Evolutionary conservation across 805 yeast species (phyloP).

Genomic region (Cephaloascus albidus): DNA sequence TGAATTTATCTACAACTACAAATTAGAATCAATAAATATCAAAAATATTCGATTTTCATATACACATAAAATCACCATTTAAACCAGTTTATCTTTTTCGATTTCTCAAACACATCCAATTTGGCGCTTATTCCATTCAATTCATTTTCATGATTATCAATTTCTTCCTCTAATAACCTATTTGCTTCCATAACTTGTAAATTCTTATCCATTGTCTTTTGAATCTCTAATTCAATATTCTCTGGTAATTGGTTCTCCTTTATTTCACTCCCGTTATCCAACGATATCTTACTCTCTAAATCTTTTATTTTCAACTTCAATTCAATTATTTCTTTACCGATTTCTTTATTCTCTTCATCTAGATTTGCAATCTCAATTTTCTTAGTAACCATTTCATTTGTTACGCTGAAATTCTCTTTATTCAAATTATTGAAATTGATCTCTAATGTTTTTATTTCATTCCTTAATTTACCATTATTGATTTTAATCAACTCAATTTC

Average conservation of each 20-base stretch:
- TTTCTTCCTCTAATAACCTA: constrained; percentile 43
- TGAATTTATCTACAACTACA: no score
- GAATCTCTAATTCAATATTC: constrained; percentile 39
- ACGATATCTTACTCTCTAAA: constrained; percentile 21
- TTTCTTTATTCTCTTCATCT: constrained; percentile 61
- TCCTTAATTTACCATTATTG: constrained; percentile 63
- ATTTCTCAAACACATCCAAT: constrained; percentile 16
- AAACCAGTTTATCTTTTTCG: not conserved
- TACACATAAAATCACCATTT: no score
- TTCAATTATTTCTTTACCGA: constrained; percentile 37
- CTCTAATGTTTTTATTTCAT: constrained; percentile 67
- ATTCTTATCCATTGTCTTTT: constrained; percentile 51
- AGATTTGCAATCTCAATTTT: constrained; percentile 69
- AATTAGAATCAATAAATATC: no score
- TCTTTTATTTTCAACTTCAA: constrained; percentile 30
- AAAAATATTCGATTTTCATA: no score
- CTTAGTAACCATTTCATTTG: constrained; percentile 78
- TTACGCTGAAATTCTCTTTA: constrained; percentile 76
- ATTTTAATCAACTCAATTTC: constrained; percentile 52
- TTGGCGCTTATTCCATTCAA: constrained; percentile 14
- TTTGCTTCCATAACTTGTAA: constrained; percentile 59
- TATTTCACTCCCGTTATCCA: not conserved
- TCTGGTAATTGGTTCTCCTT: constrained; percentile 13
- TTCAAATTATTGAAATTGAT: constrained; percentile 59
- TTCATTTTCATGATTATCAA: constrained; percentile 28